Percentiles rank a stretch among this genome's conserved stretches.
Conservation (phyloP, 768 basidiomycete species). For the Xerocomellus dryophilus region DNA sequence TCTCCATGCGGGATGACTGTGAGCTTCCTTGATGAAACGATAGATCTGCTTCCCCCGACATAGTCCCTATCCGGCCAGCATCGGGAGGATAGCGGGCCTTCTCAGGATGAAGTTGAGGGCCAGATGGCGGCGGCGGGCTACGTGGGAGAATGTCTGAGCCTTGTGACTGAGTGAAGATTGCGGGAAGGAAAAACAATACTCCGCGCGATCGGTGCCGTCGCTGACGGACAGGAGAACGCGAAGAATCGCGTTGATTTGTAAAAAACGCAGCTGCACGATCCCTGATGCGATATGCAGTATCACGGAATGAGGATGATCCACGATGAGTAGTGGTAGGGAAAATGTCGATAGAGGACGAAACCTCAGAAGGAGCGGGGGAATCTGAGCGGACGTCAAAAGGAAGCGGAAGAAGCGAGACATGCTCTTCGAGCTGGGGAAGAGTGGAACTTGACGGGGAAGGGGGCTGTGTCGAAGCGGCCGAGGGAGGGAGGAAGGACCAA, state of each 20-base stretch:
- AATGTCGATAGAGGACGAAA: slow-evolving; percentile 42
- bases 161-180: slow-evolving; percentile 59
- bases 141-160: slow-evolving; percentile 30
- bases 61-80: slow-evolving; percentile 31
- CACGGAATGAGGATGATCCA: slow-evolving; percentile 41
- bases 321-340: slow-evolving; percentile 41
- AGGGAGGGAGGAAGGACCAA: slow-evolving; percentile 49
- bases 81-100: slow-evolving; percentile 42
- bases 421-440: slow-evolving; percentile 48
- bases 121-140: slow-evolving; percentile 32
- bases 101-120: slow-evolving; percentile 38
- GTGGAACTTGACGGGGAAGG: slow-evolving; percentile 46
- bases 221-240: slow-evolving; percentile 48
- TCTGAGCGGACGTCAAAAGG: slow-evolving; percentile 57
- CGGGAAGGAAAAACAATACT: slow-evolving; percentile 78
- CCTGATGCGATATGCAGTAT: slow-evolving; percentile 54
- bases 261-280: slow-evolving; percentile 50
- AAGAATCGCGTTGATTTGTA: slow-evolving; percentile 37
- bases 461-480: slow-evolving; percentile 39
- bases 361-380: slow-evolving; percentile 54
- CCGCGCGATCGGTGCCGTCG: slow-evolving; percentile 53
- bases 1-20: slow-evolving; percentile 29
- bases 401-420: slow-evolving; percentile 57
- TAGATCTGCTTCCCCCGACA: slow-evolving; percentile 19
- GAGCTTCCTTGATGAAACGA: slow-evolving; percentile 29